Evolutionary conservation across 805 yeast genomes (phyloP).

Genomic region (Starmerella vitae): DNA sequence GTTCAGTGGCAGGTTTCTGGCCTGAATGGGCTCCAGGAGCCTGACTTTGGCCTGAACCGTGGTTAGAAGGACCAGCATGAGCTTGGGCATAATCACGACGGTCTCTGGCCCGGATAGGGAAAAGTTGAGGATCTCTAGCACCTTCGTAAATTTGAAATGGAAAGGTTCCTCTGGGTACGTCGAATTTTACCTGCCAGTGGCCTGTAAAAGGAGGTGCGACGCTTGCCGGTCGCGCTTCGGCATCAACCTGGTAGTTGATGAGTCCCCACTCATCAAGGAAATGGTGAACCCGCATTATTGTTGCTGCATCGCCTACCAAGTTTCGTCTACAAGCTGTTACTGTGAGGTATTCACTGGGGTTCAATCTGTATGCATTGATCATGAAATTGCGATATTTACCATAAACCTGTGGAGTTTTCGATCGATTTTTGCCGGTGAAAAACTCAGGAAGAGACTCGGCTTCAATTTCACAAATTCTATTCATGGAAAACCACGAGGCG

Average conservation of each 20-base stretch:
- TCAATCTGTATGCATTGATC: conserved; percentile 73
- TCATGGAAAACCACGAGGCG: conserved; percentile 71
- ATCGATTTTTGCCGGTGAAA: conserved; percentile 45
- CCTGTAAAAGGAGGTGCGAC: conserved; percentile 65
- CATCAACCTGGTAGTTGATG: conserved; percentile 82
- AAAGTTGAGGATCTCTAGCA: conserved; percentile 34
- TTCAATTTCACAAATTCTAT: conserved; percentile 62
- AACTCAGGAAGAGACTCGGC: conserved; percentile 77
- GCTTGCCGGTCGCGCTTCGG: conserved; percentile 49
- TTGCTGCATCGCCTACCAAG: conserved; percentile 81
- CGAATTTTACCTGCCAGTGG: conserved; percentile 62
- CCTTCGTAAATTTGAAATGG: conserved; percentile 78
- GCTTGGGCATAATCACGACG: neutral
- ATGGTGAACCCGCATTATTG: conserved; percentile 69
- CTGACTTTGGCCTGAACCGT: neutral
- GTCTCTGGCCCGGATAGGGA: conserved; percentile 11
- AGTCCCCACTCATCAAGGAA: conserved; percentile 87
- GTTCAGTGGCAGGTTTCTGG: neutral
- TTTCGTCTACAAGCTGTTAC: conserved; percentile 85
- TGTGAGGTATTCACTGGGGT: conserved; percentile 80
- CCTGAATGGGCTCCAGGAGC: neutral
- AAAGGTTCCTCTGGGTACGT: conserved; percentile 82
- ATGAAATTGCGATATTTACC: conserved; percentile 75
- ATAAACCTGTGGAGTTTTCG: conserved; percentile 73
- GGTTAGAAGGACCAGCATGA: neutral